A percentile compares a stretch with the other conserved stretches of the same genome.
phyloP scores from a whole-genome alignment of 768 basidiomycete species.

The Trametes punicea region DNA sequence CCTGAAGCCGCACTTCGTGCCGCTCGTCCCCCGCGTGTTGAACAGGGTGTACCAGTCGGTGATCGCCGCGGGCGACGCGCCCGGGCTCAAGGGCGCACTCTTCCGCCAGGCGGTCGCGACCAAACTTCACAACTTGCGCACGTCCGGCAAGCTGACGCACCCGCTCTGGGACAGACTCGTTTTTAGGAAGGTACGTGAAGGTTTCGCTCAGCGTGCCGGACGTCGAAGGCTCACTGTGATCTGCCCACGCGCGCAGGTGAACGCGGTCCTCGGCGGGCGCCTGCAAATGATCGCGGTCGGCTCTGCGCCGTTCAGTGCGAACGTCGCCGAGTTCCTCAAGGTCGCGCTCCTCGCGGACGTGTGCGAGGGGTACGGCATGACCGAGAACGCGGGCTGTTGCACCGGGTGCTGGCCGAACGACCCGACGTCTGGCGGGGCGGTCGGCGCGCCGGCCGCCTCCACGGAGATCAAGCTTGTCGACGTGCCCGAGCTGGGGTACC shows the following conservation, averaged over 20 bases:
- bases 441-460: slow-evolving; percentile 73
- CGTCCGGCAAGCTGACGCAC: slow-evolving; percentile 72
- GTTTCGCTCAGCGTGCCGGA: background rate
- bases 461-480: slow-evolving; percentile 88
- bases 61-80: slow-evolving; percentile 63
- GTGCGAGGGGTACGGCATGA: slow-evolving; percentile 87
- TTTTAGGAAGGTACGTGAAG: slow-evolving; percentile 74
- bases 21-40: slow-evolving; percentile 83
- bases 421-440: slow-evolving; percentile 64
- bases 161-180: slow-evolving; percentile 87
- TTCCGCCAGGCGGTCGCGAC: slow-evolving; percentile 75
- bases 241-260: slow-evolving; percentile 48
- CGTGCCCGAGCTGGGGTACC: slow-evolving; percentile 88
- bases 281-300: slow-evolving; percentile 67
- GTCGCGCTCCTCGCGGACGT: slow-evolving; percentile 76
- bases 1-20: slow-evolving; percentile 80
- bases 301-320: slow-evolving; percentile 82
- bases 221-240: background rate
- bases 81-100: slow-evolving; percentile 79
- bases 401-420: slow-evolving; percentile 57
- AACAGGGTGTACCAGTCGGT: slow-evolving; percentile 83
- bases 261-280: slow-evolving; percentile 80
- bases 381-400: slow-evolving; percentile 73
- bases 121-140: slow-evolving; percentile 67
- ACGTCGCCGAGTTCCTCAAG: slow-evolving; percentile 89